Conservation (phyloP, 345 rosid species). For the Arabis hirsuta region DNA sequence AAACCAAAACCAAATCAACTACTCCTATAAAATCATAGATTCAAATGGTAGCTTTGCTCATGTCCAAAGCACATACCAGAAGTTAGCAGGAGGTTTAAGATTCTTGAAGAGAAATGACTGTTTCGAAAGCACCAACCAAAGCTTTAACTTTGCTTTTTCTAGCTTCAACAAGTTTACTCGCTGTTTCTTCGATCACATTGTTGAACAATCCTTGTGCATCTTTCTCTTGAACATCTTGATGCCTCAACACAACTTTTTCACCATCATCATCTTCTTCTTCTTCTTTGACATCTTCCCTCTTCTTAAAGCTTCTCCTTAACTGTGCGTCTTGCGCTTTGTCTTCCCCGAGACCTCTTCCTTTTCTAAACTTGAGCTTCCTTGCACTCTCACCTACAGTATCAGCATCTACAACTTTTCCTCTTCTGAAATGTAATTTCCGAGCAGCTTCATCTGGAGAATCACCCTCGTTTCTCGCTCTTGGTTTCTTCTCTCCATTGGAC, state of each 20-base stretch:
- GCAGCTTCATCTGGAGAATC: slow-evolving; percentile 51
- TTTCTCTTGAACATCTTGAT: slow-evolving; percentile 77
- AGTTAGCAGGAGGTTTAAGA: slow-evolving; percentile 48
- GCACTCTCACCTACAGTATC: slow-evolving; percentile 55
- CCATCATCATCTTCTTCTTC: slow-evolving; percentile 42
- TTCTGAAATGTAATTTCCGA: slow-evolving; percentile 63
- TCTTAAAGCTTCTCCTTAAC: slow-evolving; percentile 57
- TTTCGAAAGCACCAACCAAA: slow-evolving; percentile 95
- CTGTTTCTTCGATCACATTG: slow-evolving; percentile 94
- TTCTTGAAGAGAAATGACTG: slow-evolving; percentile 89
- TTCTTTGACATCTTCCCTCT: slow-evolving; percentile 48
- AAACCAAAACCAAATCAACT: slow-evolving; percentile 21
- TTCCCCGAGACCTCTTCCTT: slow-evolving; percentile 54
- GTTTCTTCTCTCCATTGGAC: slow-evolving; percentile 46
- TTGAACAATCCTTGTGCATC: slow-evolving; percentile 72
- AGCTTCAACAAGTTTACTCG: slow-evolving; percentile 78
- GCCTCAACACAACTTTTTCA: slow-evolving; percentile 71
- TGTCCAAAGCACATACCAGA: slow-evolving; percentile 22
- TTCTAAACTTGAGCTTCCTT: slow-evolving; percentile 77
- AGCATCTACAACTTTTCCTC: slow-evolving; percentile 67
- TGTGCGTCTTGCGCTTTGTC: slow-evolving; percentile 49
- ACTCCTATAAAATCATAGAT: not conserved
- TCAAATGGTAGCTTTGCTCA: slow-evolving; percentile 23
- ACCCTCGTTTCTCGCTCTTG: slow-evolving; percentile 40
- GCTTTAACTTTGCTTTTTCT: slow-evolving; percentile 95